phyloP scores from a whole-genome alignment of 2,329 filamentous ascomycete genomes.

The Orbilia oligospora region DNA sequence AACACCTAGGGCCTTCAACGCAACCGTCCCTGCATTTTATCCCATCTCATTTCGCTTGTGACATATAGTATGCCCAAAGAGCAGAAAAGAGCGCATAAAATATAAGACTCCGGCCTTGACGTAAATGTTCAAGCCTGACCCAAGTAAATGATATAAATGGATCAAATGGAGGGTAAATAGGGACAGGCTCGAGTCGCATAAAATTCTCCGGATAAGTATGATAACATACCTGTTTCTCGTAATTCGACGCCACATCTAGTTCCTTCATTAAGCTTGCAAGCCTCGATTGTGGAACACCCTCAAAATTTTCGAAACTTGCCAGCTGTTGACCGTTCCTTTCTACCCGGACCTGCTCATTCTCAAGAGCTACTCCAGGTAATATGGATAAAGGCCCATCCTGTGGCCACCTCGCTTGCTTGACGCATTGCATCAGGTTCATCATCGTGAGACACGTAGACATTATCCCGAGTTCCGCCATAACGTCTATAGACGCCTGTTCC shows the following conservation, averaged over 20 bases:
- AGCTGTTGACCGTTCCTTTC: conserved; percentile 17
- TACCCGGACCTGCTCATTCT: conserved; percentile 63
- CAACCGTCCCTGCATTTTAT: conserved; percentile 47
- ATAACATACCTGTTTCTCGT: conserved; percentile 56
- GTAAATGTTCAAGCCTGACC: conserved; percentile 5
- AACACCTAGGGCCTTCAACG: conserved; percentile 14
- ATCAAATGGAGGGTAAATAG: conserved; percentile 16
- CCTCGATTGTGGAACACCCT: conserved; percentile 35
- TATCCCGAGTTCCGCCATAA: conserved; percentile 89
- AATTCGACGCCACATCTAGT: conserved; percentile 49
- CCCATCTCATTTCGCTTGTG: conserved; percentile 58
- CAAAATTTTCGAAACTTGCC: conserved; percentile 50
- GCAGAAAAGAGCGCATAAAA: conserved; percentile 29
- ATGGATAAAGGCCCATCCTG: conserved; percentile 83
- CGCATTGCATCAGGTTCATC: conserved; percentile 87
- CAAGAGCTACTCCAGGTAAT: conserved; percentile 78
- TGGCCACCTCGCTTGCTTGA: conserved; percentile 94
- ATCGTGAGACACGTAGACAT: conserved; percentile 83
- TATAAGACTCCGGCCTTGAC: neutral
- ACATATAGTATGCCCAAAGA: neutral
- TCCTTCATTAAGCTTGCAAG: conserved; percentile 33
- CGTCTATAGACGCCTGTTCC: conserved; percentile 82
- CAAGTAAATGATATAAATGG: conserved; percentile 28
- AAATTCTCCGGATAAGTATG: conserved; percentile 26
- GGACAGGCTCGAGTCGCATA: conserved; percentile 4